Evolutionary conservation across 2,329 filamentous ascomycete species (phyloP).

Genomic region (Ophiosphaerella narmari): DNA sequence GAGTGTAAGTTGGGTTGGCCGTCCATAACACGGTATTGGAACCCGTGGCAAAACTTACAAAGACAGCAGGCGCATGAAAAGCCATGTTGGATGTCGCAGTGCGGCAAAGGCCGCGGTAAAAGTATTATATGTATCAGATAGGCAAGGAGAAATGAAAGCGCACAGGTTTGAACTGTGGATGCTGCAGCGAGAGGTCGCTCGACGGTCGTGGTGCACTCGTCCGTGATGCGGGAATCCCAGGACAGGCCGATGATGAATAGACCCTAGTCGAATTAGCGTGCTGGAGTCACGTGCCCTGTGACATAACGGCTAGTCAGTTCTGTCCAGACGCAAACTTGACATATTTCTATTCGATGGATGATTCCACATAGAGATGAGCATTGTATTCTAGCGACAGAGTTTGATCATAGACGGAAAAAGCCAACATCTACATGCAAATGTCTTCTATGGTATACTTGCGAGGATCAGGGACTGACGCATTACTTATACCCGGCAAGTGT

Average conservation of each 20-base stretch:
- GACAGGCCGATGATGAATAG: slow-evolving; percentile 21
- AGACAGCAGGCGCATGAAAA: slow-evolving; percentile 55
- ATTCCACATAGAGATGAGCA: too few species aligned
- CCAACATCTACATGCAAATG: too few species aligned
- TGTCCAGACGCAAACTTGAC: too few species aligned
- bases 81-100: slow-evolving; percentile 50
- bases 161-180: slow-evolving; percentile 17
- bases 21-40: slow-evolving; percentile 23
- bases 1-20: slow-evolving; percentile 22
- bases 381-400: too few species aligned
- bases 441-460: too few species aligned
- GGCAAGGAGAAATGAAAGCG: slow-evolving; percentile 20
- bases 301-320: background rate
- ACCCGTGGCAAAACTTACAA: slow-evolving; percentile 49
- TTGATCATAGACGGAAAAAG: too few species aligned
- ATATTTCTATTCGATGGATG: too few species aligned
- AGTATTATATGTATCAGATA: slow-evolving; percentile 21
- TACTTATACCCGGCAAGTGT: too few species aligned
- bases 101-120: slow-evolving; percentile 40
- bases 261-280: slow-evolving; percentile 15
- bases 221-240: slow-evolving; percentile 26
- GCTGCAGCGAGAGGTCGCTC: slow-evolving; percentile 26
- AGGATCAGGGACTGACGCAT: too few species aligned
- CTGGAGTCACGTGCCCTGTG: slow-evolving; percentile 9
- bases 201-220: slow-evolving; percentile 18